Evolutionary conservation across 2,329 filamentous ascomycete species (phyloP), one percentile per base, ranked within the genome.

Genomic region (Plenodomus lindquistii): DNA sequence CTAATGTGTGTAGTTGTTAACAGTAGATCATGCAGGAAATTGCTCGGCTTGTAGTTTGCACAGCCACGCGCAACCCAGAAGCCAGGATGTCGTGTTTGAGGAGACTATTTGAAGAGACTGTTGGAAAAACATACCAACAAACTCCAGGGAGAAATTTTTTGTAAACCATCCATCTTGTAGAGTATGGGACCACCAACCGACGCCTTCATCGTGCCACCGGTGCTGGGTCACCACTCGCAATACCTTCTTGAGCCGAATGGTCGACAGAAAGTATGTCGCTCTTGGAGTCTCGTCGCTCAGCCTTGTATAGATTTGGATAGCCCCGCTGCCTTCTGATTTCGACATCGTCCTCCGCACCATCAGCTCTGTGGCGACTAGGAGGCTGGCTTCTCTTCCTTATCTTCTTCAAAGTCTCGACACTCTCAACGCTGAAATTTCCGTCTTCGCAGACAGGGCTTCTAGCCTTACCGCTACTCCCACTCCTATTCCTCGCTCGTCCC

Each of bases 271-370:
- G 27, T 15, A 7, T 15, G 4, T 31, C 27, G 11, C 27, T 41
- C 39, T 60, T 56, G 0, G 62, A 60, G 34, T 59, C 57, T 39
- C 57, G 50, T 38, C 58, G 55, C 15, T 55, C 57, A 31, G 50
- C 46, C 20, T 46, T 54, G 48, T 70, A 66, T 39, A 68, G 34
- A 40, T 72, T 71, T 29, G 67, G 65, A 39, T 70, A 65, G 43
- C 67, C 77, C 44, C 74, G 66, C 54, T 71, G 66, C 48, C 71
- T 55, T 47, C 75, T 63, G n/a, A 68, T 35, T 36, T 60, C 54
- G 2, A 39, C 52, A 16, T 55, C 52, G 10, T 60, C 55, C 10
- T 57, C 57, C 17, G 50, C 50, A 4, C 36, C 54, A 11, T 60
- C 54, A 2, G 57, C 43, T 48, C 71, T 63, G 38, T 60, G 55